These are phyloP conservation scores for Phaffomyces thermotolerans DNA, from an alignment of 805 yeast species.

Conservation along the genomic window DNA sequence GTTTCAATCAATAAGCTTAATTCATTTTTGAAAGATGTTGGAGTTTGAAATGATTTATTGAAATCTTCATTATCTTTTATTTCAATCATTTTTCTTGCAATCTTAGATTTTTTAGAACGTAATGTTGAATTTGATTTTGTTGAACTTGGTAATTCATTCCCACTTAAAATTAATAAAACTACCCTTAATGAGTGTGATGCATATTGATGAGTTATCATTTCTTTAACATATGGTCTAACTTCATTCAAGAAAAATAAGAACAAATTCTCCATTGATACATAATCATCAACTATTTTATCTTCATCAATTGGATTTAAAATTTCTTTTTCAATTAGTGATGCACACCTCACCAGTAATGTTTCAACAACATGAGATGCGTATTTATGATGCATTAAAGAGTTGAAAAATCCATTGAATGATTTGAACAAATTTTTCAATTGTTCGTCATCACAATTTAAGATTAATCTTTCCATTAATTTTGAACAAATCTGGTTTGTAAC, in stretches of 20 bases:
- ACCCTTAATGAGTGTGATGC: conserved; percentile 84
- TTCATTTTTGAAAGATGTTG: conserved; percentile 58
- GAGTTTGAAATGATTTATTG: conserved; percentile 59
- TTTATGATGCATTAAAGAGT: conserved; percentile 74
- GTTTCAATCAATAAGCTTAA: conserved; percentile 42
- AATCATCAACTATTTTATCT: conserved; percentile 29
- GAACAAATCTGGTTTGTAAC: conserved; percentile 95
- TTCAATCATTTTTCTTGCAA: conserved; percentile 90
- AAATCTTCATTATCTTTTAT: conserved; percentile 73
- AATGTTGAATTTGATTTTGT: conserved; percentile 61
- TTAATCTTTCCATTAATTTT: conserved; percentile 79
- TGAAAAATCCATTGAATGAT: conserved; percentile 67
- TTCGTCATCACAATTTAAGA: conserved; percentile 54
- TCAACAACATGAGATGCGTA: conserved; percentile 93
- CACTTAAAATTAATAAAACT: conserved; percentile 62
- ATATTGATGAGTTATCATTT: conserved; percentile 67
- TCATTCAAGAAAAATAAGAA: conserved; percentile 62
- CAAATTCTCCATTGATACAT: conserved; percentile 56
- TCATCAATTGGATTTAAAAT: conserved; percentile 39
- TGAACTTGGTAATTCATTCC: conserved; percentile 70
- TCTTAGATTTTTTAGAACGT: conserved; percentile 77
- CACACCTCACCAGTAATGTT: conserved; percentile 68
- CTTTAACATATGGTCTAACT: conserved; percentile 47
- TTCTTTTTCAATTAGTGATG: conserved; percentile 71
- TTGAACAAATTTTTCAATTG: conserved; percentile 62